Conservation (phyloP, 192 early-diverging fungal species). For the Powellomyces hirtus region DNA sequence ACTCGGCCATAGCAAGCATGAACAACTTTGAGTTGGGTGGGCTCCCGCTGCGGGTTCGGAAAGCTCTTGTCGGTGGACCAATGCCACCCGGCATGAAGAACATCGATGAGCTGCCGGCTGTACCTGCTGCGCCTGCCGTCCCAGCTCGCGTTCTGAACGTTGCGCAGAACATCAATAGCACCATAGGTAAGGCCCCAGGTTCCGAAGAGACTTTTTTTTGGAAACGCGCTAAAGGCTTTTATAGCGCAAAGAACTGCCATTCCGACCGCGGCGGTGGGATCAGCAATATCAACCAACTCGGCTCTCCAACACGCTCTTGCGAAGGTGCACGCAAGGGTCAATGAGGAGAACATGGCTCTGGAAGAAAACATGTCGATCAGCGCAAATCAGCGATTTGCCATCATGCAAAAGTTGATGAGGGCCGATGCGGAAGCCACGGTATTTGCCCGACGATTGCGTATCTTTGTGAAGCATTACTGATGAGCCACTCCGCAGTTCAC, state of each 20-base stretch:
- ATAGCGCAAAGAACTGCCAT: conserved; percentile 11
- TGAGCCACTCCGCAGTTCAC: too few species aligned
- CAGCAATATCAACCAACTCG: background rate
- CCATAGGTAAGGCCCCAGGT: conserved; percentile 32
- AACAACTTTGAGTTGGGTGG: conserved; percentile 79
- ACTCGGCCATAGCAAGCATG: conserved; percentile 72
- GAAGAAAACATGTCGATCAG: conserved; percentile 47
- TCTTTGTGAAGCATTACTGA: too few species aligned
- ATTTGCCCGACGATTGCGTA: too few species aligned
- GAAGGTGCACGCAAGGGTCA: conserved; percentile 34
- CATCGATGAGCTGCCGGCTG: conserved; percentile 50
- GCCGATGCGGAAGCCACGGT: background rate
- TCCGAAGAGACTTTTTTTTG: too few species aligned
- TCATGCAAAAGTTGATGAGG: conserved; percentile 70
- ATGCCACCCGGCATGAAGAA: conserved; percentile 77
- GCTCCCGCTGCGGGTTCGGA: conserved; percentile 61
- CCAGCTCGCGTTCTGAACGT: conserved; percentile 29
- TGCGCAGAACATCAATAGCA: conserved; percentile 32
- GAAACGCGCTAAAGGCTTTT: too few species aligned
- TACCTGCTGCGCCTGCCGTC: conserved; percentile 20
- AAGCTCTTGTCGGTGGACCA: conserved; percentile 74
- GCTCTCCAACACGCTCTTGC: conserved; percentile 27
- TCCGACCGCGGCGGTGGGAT: background rate
- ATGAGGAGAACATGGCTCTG: conserved; percentile 30
- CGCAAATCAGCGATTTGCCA: conserved; percentile 57